Percentiles rank a stretch among this genome's conserved stretches.
Conservation (phyloP, 2,329 filamentous ascomycete species). For the Ceratocystis smalleyi region DNA sequence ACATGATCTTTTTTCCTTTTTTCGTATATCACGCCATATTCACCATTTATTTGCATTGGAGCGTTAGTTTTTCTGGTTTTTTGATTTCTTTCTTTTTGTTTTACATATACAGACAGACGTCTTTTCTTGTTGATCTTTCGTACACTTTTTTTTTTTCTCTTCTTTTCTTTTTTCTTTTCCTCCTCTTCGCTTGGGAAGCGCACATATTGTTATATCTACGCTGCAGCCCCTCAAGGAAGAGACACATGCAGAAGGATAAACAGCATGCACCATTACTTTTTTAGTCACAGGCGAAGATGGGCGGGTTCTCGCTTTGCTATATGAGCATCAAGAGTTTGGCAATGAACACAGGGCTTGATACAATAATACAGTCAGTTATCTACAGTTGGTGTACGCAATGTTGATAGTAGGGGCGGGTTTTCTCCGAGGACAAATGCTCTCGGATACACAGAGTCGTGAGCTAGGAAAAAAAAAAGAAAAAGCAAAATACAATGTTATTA, state of each 20-base stretch:
- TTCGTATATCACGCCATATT: background rate
- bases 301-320: background rate
- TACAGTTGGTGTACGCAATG: background rate
- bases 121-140: background rate
- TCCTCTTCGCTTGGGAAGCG: background rate
- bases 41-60: conserved; percentile 2
- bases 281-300: background rate
- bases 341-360: background rate
- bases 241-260: background rate
- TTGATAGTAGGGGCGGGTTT: too few species aligned
- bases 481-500: background rate
- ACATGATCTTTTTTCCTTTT: background rate
- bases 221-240: background rate
- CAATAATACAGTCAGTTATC: background rate
- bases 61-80: background rate
- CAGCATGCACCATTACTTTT: background rate
- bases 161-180: background rate
- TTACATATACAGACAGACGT: background rate
- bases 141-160: background rate
- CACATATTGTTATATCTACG: background rate
- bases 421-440: too few species aligned
- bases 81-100: background rate
- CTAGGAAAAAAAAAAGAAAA: background rate
- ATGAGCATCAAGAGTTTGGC: background rate
- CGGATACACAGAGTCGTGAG: too few species aligned